phyloP scores from a whole-genome alignment of 225 moss, liverwort and hornwort genomes.

The Bryoerythrophyllum caledonicum region DNA sequence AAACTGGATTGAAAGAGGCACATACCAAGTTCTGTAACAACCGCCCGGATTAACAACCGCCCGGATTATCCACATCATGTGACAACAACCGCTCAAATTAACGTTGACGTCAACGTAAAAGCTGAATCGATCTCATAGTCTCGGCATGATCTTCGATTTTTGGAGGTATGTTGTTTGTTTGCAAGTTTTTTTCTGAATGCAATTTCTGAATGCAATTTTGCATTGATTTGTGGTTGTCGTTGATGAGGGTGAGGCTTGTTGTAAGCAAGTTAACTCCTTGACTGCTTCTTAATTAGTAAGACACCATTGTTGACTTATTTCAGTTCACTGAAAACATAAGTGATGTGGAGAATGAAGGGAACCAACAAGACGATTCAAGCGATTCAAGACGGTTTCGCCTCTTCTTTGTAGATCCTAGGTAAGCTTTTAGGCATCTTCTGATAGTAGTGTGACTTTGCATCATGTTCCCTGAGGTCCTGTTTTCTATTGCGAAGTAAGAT shows the following conservation, averaged over 20 bases:
- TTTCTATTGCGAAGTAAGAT: background rate
- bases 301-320: constrained; percentile 12
- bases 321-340: constrained; percentile 47
- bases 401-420: constrained; percentile 51
- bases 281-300: constrained; percentile 1
- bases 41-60: too few relatives aligned
- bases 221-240: background rate
- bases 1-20: background rate
- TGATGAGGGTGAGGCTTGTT: background rate
- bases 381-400: constrained; percentile 47
- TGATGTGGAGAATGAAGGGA: constrained; percentile 23
- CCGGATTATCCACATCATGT: too few relatives aligned
- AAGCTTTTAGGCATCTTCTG: background rate
- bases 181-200: too few relatives aligned
- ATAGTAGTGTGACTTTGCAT: background rate
- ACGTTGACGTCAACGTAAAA: background rate
- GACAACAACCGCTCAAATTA: background rate
- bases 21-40: too few relatives aligned
- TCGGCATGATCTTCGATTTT: too few relatives aligned
- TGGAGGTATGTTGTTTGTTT: too few relatives aligned
- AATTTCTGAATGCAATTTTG: constrained; percentile 7
- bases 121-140: background rate
- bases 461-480: background rate
- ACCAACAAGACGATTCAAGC: constrained; percentile 24
- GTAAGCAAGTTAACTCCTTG: background rate